Conservation (phyloP, 78 protist genomes). For the Anaeramoeba flamelloides region DNA sequence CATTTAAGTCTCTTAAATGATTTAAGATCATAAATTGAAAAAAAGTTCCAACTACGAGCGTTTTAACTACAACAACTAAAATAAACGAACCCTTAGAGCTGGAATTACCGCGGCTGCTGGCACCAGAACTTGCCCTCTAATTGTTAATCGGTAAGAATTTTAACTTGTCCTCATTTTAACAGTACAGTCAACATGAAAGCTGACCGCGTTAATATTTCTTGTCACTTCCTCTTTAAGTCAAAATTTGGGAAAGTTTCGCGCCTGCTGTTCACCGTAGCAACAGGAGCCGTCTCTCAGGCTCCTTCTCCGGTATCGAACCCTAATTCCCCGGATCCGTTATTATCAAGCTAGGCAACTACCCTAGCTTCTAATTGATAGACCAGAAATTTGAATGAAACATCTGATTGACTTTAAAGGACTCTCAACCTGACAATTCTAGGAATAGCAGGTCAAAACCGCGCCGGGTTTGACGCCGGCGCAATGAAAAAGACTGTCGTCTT, state of each 20-base stretch:
- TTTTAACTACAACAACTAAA: conserved; percentile 33
- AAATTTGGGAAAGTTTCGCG: conserved; percentile 72
- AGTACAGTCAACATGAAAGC: conserved; percentile 12
- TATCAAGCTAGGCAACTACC: conserved; percentile 70
- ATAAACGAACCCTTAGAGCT: conserved; percentile 29
- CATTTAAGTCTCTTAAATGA: no score
- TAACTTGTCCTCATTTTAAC: conserved; percentile 54
- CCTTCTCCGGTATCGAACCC: conserved; percentile 66
- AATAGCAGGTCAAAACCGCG: no score
- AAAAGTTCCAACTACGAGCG: conserved; percentile 5
- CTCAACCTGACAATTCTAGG: no score
- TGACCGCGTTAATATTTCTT: conserved; percentile 39
- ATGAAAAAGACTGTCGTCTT: no score
- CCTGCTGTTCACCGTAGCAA: conserved; percentile 75
- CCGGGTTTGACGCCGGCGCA: no score
- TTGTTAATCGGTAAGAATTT: conserved; percentile 52
- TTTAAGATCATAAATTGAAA: not conserved
- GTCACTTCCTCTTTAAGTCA: conserved; percentile 65
- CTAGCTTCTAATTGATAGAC: conserved; percentile 80
- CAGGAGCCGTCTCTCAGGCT: conserved; percentile 65
- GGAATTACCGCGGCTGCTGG: conserved; percentile 85
- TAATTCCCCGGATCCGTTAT: conserved; percentile 64
- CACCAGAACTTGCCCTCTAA: conserved; percentile 84
- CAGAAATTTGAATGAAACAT: conserved; percentile 59
- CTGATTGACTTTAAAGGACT: no score